These are phyloP conservation scores for Penicillium tannophilum DNA, from an alignment of 495 filamentous ascomycete genomes.

Conservation along the genomic window DNA sequence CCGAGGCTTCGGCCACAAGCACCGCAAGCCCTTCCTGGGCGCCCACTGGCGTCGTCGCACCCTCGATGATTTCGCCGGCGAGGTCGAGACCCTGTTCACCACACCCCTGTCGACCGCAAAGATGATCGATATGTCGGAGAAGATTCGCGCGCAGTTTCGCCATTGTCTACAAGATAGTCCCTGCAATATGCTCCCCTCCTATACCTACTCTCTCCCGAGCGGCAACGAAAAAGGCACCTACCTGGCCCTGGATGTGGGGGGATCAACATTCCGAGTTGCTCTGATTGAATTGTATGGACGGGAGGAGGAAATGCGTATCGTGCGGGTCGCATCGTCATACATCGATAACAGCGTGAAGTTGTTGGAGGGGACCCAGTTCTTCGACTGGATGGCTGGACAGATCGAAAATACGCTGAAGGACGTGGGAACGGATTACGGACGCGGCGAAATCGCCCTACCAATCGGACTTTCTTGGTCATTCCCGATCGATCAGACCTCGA, in stretches of 20 bases:
- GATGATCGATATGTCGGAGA: conserved; percentile 57
- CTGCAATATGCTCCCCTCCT: conserved; percentile 68
- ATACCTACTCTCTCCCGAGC: conserved; percentile 62
- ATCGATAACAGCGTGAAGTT: conserved; percentile 58
- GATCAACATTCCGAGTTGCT: conserved; percentile 66
- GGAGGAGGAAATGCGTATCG: conserved; percentile 51
- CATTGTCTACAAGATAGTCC: conserved; percentile 55
- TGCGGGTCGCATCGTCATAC: conserved; percentile 47
- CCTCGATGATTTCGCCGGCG: conserved; percentile 54
- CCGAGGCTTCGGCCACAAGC: conserved; percentile 38
- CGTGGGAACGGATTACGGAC: conserved; percentile 42
- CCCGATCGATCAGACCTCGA: conserved; percentile 66
- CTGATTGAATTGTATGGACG: conserved; percentile 59
- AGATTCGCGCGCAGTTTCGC: conserved; percentile 60
- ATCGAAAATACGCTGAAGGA: conserved; percentile 57
- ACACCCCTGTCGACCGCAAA: conserved; percentile 42
- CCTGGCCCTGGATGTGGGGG: conserved; percentile 66
- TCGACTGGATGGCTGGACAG: conserved; percentile 68
- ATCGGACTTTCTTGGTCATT: conserved; percentile 73
- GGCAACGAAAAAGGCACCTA: conserved; percentile 62
- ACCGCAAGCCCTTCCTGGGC: conserved; percentile 38
- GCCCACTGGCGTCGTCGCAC: conserved; percentile 46
- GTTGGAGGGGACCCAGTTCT: conserved; percentile 58
- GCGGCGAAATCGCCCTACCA: conserved; percentile 41
- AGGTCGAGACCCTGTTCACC: conserved; percentile 52